Percentiles rank a stretch among this genome's conserved stretches.
Evolutionary conservation across 805 yeast species (phyloP).

Genomic region (Groenewaldozyma tartarivorans): DNA sequence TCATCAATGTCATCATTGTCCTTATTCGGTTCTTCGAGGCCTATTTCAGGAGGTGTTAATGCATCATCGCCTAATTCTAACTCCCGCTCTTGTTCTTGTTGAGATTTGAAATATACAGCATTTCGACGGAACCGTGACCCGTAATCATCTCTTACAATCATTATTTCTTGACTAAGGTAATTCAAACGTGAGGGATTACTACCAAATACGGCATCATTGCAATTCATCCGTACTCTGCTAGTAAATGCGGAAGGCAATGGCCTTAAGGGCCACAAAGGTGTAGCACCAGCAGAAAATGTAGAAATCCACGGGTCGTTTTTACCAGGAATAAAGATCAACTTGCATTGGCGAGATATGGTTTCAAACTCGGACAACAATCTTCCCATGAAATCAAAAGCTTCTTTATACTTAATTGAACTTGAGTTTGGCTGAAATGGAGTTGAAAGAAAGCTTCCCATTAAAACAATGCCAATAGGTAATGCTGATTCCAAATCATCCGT

Average conservation of each 20-base stretch:
- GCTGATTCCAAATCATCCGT: slow-evolving; percentile 25
- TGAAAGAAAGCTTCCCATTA: slow-evolving; percentile 74
- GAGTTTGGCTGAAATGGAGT: slow-evolving; percentile 53
- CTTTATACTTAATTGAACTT: slow-evolving; percentile 40
- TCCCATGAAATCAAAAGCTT: slow-evolving; percentile 67
- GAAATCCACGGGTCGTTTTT: slow-evolving; percentile 91
- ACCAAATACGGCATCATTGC: slow-evolving; percentile 44
- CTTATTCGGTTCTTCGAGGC: background rate
- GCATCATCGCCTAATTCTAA: slow-evolving; percentile 9
- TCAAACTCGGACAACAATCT: slow-evolving; percentile 52
- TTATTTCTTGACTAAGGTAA: slow-evolving; percentile 78
- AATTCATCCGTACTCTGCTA: slow-evolving; percentile 49
- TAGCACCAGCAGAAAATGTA: slow-evolving; percentile 50
- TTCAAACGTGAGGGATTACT: slow-evolving; percentile 74
- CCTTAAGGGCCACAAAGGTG: slow-evolving; percentile 59
- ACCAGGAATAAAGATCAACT: slow-evolving; percentile 76
- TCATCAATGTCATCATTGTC: slow-evolving; percentile 9
- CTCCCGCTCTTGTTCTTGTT: slow-evolving; percentile 12
- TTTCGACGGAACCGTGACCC: slow-evolving; percentile 63
- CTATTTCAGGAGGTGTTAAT: background rate
- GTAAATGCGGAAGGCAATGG: slow-evolving; percentile 67
- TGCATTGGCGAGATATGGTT: slow-evolving; percentile 39
- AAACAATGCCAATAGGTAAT: slow-evolving; percentile 58
- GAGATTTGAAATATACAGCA: slow-evolving; percentile 47
- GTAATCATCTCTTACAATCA: slow-evolving; percentile 62